These are phyloP conservation scores for Coemansia sp. DNA, from an alignment of 192 early-diverging fungal genomes.

Conservation along the genomic window DNA sequence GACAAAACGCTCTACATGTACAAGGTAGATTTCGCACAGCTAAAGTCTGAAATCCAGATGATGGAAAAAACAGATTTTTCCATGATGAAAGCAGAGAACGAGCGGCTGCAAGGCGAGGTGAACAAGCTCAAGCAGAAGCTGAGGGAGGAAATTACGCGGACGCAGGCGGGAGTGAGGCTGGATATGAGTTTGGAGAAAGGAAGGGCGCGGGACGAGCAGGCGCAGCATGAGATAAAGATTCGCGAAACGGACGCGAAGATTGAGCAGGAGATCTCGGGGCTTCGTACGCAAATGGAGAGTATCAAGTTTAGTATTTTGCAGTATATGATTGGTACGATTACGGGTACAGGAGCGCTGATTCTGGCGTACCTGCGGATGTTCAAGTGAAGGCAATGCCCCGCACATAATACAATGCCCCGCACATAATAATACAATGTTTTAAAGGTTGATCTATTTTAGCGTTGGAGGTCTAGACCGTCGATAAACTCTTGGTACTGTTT, in stretches of 20 bases:
- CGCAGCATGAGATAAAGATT: conserved; percentile 78
- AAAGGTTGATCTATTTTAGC: too few species aligned
- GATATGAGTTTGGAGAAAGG: conserved; percentile 91
- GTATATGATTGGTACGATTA: conserved; percentile 82
- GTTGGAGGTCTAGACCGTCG: background rate
- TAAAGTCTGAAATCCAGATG: conserved; percentile 84
- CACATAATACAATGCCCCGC: conserved; percentile 50
- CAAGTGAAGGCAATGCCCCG: conserved; percentile 65
- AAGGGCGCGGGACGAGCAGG: conserved; percentile 80
- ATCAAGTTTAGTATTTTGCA: conserved; percentile 81
- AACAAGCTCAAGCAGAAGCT: conserved; percentile 82
- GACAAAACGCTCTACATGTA: conserved; percentile 81
- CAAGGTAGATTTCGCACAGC: conserved; percentile 85
- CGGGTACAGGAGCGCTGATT: conserved; percentile 79
- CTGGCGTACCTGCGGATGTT: conserved; percentile 58
- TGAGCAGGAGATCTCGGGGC: conserved; percentile 79
- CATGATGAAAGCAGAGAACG: conserved; percentile 77
- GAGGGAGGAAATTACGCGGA: conserved; percentile 77
- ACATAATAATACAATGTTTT: too few species aligned
- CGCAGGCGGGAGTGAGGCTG: conserved; percentile 80
- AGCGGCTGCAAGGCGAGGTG: conserved; percentile 74
- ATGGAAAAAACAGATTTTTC: conserved; percentile 89
- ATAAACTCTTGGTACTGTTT: conserved; percentile 28
- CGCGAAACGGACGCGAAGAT: conserved; percentile 84
- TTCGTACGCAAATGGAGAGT: conserved; percentile 84